Evolutionary conservation across 139 green algal genomes (phyloP).

Genomic region (Limnomonas spitsbergensis): DNA sequence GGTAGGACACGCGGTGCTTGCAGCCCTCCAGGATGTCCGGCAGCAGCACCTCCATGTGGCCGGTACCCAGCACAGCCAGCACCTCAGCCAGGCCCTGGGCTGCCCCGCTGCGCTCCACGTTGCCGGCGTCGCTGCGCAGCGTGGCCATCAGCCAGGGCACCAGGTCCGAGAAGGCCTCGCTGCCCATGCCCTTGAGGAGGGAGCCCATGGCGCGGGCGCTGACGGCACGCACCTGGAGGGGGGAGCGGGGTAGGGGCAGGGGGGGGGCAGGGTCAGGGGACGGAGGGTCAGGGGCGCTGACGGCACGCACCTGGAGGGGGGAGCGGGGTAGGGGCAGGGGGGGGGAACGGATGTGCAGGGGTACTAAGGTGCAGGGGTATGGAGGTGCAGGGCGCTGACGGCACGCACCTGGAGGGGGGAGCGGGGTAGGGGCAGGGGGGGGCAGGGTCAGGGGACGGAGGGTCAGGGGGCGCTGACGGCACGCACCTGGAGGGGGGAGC

Average conservation of each 20-base stretch:
- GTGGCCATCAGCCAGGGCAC: conserved; percentile 85
- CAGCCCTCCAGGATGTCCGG: conserved; percentile 77
- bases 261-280: background rate
- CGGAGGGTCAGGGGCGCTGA: no score
- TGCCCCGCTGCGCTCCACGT: conserved; percentile 72
- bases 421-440: no score
- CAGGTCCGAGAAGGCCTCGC: conserved; percentile 62
- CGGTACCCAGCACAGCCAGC: conserved; percentile 75
- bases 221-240: conserved; percentile 73
- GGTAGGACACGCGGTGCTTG: conserved; percentile 39
- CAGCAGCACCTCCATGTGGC: conserved; percentile 76
- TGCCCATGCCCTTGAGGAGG: conserved; percentile 68
- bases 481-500: no score
- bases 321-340: no score
- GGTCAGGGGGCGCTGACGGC: no score
- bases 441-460: no score
- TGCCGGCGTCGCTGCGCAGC: conserved; percentile 65
- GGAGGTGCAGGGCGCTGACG: no score
- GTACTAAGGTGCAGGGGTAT: no score
- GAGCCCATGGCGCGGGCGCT: conserved; percentile 78
- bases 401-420: no score
- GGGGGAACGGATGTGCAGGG: no score
- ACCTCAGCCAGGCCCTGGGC: conserved; percentile 85
- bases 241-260: no score
- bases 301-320: no score